Evolutionary conservation across 176 grass and related monocot species (phyloP), one percentile per base, ranked within the genome.

Genomic region (Pontederia paniculata): DNA sequence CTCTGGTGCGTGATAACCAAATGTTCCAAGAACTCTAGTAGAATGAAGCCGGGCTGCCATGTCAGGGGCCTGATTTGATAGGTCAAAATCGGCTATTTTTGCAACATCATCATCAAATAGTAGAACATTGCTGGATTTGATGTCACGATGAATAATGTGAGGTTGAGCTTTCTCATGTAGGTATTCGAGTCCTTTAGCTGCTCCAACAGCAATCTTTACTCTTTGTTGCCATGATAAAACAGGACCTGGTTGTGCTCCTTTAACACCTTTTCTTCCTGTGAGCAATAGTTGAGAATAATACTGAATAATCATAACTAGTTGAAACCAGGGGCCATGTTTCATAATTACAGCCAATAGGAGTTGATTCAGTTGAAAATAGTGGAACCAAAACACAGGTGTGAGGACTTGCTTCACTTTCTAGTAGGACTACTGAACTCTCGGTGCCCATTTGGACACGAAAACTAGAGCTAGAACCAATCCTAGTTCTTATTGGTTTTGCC

Each of bases 101-200:
- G 65, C 44, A 15, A 68, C 73, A 69, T 69, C 25, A 22, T 69
- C 65, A 45, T 76, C 73, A 54, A 76, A 76, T 16, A 76, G 62
- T 51, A 76, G 43, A 52, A 76, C 48, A 69, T 76, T 76, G n/a
- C 45, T 76, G 9, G 73, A 60, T 21, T 67, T 76, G 22, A 76
- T 76, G 15, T 76, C 73, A 51, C 63, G 53, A 47, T 76, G 73
- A 10, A 76, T 53, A 18, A 76, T 54, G 17, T 42, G 63, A 48
- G 73, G 73, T 48, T 69, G 51, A n/a, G 47, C 73, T 61, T 76
- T 76, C 63, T 76, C 73, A 61, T 76, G 73, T n/a, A 76, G 63
- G 61, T 76, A 76, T 53, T 76, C 73, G 10, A 76, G 54, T 49
- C 73, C 63, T 57, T 57, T 66, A 20, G 72, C 72, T 21, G 72